Base-by-base conservation (phyloP, 192 early-diverging fungal species). In the Ambispora gerdemannii region DNA sequence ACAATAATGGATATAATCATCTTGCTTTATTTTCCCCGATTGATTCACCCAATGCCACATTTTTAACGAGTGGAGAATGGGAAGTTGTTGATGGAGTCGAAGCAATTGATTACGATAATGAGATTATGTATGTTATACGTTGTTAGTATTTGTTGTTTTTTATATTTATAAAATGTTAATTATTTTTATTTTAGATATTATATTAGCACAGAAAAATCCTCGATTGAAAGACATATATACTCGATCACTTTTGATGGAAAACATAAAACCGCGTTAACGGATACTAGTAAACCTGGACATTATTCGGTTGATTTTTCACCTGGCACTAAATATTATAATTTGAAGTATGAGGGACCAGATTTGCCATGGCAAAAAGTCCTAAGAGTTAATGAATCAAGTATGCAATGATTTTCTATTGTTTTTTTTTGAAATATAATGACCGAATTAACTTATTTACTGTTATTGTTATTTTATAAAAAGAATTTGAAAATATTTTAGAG, bases 321-420 rank as follows among this genome's bases (percentile, higher is more conserved):
- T 0, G 81, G 84, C 3, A 85, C 79, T 50, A 80, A 82, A 20
- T 95, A 91, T 75, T 93, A 92, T 63, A 61, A 86, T 55, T 77
- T 97, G 17, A 77, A 79, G n/a, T 95, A 96, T 63, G 72, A 80
- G 24, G 96, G 96, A 0, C 96, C 96, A 3, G 86, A 86, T 69
- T 77, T 94, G 3, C 95, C 95, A 11, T 92, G 84, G 81, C 86
- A 89, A 71, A 81, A 80, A 19, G 83, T 93, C 11, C 81, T 82
- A 63, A 87, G 84, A 67, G 78, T 79, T 28, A 68, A 49, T 8
- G 80, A 90, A 32, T 24, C 50, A 50, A 76, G 67, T 70, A 43
- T 38, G 67, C 58, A 35, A 32, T 35, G 20, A 4, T 20, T 25
- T 24, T 34, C 32, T 56, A 15, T 58, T 11, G 0, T 43, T 38